Evolutionary conservation across 2,329 filamentous ascomycete species (phyloP).

Genomic region (Fusarium siculi): DNA sequence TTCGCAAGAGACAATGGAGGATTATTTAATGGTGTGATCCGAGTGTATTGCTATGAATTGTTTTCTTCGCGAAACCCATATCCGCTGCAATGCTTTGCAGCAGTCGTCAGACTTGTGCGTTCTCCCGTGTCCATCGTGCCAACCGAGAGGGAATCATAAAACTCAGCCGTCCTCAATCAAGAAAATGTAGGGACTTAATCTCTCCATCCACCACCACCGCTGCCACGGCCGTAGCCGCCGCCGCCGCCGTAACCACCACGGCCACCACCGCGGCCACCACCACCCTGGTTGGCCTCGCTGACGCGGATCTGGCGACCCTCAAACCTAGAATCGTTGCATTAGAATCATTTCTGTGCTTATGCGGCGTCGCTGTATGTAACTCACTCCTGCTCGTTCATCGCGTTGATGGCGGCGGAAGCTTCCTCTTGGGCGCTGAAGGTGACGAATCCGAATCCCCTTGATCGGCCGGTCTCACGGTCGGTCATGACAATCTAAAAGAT

Average conservation of each 20-base stretch:
- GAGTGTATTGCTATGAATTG: not conserved
- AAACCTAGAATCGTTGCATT: not conserved
- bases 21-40: not conserved
- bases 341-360: not conserved
- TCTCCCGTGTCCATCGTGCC: not conserved
- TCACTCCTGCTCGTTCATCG: not conserved
- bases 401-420: not conserved
- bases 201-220: not conserved
- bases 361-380: not conserved
- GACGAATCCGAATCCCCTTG: constrained; percentile 7
- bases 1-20: not conserved
- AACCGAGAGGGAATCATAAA: constrained; percentile 2
- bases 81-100: not conserved
- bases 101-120: not conserved
- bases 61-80: not conserved
- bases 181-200: not conserved
- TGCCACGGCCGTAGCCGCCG: not conserved
- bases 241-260: constrained; percentile 4
- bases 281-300: not conserved
- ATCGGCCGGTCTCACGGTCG: not conserved
- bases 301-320: not conserved
- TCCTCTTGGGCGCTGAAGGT: not conserved
- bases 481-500: not conserved
- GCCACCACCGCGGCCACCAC: not conserved
- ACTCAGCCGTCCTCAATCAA: not conserved